Conservation (phyloP, 2,329 filamentous ascomycete genomes). For the Penicillium capsulatum region DNA sequence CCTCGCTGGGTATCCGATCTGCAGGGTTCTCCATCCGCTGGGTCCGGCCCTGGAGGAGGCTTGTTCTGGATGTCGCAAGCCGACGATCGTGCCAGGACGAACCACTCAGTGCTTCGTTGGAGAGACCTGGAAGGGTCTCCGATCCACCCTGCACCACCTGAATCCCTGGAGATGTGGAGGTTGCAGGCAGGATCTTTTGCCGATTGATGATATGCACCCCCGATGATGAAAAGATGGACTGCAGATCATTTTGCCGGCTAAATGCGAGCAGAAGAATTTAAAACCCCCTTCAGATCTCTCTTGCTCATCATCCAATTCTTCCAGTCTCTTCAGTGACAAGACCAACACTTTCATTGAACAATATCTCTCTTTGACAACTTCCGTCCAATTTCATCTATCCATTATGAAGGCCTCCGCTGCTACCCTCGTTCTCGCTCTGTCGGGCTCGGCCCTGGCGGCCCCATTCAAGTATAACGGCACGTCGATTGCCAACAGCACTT, state of each 20-base stretch:
- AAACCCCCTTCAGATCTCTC: background rate
- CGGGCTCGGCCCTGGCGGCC: conserved; percentile 13
- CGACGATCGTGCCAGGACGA: no score
- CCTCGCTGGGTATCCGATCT: no score
- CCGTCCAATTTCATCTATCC: conserved; percentile 1
- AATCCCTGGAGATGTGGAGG: background rate
- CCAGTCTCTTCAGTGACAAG: conserved; percentile 4
- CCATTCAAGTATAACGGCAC: conserved; percentile 15
- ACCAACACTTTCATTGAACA: background rate
- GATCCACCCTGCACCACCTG: background rate
- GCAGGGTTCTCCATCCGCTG: no score
- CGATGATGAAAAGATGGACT: no score
- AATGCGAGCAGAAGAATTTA: background rate
- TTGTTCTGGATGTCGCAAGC: no score
- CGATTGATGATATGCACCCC: no score
- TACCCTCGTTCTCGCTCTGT: conserved; percentile 13
- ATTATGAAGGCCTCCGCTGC: conserved; percentile 16
- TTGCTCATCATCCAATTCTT: conserved; percentile 7
- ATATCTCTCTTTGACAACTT: conserved; percentile 1
- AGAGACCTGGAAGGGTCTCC: no score
- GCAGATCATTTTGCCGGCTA: no score
- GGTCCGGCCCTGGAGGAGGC: no score
- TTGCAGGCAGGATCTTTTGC: background rate
- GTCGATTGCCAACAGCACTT: conserved; percentile 7
- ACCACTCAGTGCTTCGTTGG: no score